Conservation (phyloP, 805 yeast genomes). For the Teunomyces lycoperdinae region DNA sequence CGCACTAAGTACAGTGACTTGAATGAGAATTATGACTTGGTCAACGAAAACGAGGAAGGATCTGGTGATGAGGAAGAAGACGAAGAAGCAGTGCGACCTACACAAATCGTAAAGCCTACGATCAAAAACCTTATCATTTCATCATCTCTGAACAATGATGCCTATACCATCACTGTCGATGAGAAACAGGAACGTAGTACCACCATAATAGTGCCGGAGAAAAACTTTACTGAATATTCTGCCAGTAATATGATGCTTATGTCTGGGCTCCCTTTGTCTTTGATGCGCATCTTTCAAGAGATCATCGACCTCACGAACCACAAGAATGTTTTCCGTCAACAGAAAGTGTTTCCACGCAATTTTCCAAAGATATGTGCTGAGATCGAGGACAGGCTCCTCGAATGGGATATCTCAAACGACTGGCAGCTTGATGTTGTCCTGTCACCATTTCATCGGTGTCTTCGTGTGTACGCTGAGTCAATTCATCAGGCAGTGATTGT, state of each 20-base stretch:
- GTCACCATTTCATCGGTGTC: constrained; percentile 34
- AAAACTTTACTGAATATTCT: background rate
- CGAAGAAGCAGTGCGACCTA: constrained; percentile 10
- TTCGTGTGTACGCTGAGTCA: constrained; percentile 35
- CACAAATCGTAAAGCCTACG: constrained; percentile 24
- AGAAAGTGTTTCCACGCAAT: constrained; percentile 47
- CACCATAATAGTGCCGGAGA: background rate
- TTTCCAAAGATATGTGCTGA: constrained; percentile 57
- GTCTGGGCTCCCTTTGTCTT: constrained; percentile 48
- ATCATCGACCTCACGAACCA: constrained; percentile 50
- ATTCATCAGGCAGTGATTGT: constrained; percentile 45
- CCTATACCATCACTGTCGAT: constrained; percentile 13
- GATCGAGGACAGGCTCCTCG: constrained; percentile 46
- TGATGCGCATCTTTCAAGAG: constrained; percentile 46
- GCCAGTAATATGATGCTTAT: constrained; percentile 17
- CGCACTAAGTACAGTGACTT: constrained; percentile 46
- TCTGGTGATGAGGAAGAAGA: constrained; percentile 14
- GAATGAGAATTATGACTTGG: constrained; percentile 34
- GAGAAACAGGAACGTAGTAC: background rate
- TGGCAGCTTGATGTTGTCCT: constrained; percentile 35
- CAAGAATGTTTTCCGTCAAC: constrained; percentile 41
- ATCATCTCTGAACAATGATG: constrained; percentile 1
- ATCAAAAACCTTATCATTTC: constrained; percentile 14
- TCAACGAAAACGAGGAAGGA: constrained; percentile 9
- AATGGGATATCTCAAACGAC: constrained; percentile 40